phyloP scores from a whole-genome alignment of 306 rosid species.

The Fragaria iinumae region DNA sequence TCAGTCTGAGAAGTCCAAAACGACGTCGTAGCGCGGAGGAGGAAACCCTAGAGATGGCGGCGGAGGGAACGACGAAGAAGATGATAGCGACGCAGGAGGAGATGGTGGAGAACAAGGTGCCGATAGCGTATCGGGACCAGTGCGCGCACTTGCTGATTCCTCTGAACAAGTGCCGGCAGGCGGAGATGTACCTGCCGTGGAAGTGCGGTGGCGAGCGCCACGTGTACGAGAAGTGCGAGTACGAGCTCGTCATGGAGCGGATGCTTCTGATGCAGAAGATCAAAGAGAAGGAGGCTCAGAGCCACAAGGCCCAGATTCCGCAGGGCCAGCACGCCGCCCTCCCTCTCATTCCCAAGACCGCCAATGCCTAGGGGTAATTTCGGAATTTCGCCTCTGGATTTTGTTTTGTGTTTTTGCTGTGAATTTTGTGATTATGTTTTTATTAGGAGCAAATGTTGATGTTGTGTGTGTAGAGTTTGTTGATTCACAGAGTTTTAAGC shows the following conservation, averaged over 20 bases:
- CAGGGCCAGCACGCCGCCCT: constrained; percentile 23
- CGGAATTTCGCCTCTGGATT: not conserved
- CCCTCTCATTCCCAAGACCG: constrained; percentile 76
- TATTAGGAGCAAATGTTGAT: not conserved
- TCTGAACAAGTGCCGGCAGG: constrained; percentile 88
- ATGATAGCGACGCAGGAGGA: constrained; percentile 95
- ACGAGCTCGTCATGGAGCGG: constrained; percentile 93
- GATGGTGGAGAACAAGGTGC: constrained; percentile 87
- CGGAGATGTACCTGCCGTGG: constrained; percentile 89
- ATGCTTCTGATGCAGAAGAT: constrained; percentile 97
- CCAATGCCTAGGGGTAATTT: constrained; percentile 40
- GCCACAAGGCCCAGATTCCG: constrained; percentile 26
- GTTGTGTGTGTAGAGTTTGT: not conserved
- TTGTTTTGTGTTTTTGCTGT: not conserved
- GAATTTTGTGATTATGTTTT: not conserved
- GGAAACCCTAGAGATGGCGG: constrained; percentile 39
- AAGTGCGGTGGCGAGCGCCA: constrained; percentile 86
- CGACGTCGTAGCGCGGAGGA: not conserved
- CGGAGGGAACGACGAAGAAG: constrained; percentile 83
- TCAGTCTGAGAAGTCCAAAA: not conserved
- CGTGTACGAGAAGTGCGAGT: constrained; percentile 83
- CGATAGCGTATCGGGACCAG: constrained; percentile 77
- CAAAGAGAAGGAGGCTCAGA: constrained; percentile 51
- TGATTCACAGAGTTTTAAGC: not conserved
- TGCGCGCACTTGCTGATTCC: constrained; percentile 93